Evolutionary conservation across 2,329 filamentous ascomycete species (phyloP).

Genomic region (Beauveria medogensis): DNA sequence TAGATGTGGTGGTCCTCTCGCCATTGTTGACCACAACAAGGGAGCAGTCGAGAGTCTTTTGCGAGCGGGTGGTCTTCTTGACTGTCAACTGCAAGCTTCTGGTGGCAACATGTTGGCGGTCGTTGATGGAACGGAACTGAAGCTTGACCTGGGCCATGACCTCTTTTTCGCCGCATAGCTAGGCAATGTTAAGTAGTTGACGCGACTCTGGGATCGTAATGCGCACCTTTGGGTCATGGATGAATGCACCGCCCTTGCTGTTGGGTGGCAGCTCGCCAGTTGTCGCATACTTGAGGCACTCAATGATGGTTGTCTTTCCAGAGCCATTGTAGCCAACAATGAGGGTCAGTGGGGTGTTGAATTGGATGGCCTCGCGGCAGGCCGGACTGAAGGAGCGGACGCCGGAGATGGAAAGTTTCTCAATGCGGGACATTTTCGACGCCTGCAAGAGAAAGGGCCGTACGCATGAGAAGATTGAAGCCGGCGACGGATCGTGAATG

Average conservation of each 20-base stretch:
- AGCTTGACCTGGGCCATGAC: slow-evolving; percentile 88
- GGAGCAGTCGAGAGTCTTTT: slow-evolving; percentile 79
- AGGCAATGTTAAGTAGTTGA: not conserved
- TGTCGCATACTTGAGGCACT: slow-evolving; percentile 96
- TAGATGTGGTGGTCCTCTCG: slow-evolving; percentile 71
- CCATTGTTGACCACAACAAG: slow-evolving; percentile 70
- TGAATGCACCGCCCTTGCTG: slow-evolving; percentile 82
- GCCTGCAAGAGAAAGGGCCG: not conserved
- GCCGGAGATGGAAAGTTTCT: slow-evolving; percentile 80
- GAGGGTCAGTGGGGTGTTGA: slow-evolving; percentile 83
- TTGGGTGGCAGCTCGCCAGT: slow-evolving; percentile 91
- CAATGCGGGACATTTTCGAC: slow-evolving; percentile 65
- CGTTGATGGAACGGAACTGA: slow-evolving; percentile 71
- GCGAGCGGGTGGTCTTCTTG: slow-evolving; percentile 66
- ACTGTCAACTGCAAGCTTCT: slow-evolving; percentile 79
- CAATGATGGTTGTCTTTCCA: slow-evolving; percentile 97
- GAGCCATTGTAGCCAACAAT: slow-evolving; percentile 98
- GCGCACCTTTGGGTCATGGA: slow-evolving; percentile 83
- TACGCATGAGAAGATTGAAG: not conserved
- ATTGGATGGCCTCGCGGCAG: slow-evolving; percentile 70
- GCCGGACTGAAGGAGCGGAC: slow-evolving; percentile 77
- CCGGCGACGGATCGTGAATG: not conserved
- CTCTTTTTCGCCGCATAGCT: slow-evolving; percentile 77
- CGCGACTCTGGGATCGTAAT: not conserved
- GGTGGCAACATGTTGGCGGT: slow-evolving; percentile 72